These are phyloP conservation scores for Rhynchospora tenuis DNA, from an alignment of 176 grass and related monocot species.

Conservation along the genomic window DNA sequence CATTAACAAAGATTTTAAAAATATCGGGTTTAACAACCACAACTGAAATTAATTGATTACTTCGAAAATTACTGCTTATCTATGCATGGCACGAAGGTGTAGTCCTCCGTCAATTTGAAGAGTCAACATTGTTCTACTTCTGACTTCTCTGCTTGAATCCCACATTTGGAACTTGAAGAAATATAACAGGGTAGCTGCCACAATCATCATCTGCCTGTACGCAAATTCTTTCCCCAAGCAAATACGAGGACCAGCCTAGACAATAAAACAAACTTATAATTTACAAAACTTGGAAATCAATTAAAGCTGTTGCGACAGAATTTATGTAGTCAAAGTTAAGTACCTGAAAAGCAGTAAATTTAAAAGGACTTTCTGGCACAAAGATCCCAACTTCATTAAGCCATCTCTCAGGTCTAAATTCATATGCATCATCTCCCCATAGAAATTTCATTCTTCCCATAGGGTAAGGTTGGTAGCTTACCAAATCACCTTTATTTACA, in stretches of 20 bases:
- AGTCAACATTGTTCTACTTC: slow-evolving; percentile 36
- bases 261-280: neutral
- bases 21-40: no score
- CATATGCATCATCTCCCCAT: slow-evolving; percentile 64
- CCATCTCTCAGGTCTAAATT: slow-evolving; percentile 82
- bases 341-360: slow-evolving; percentile 85
- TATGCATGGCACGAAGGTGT: slow-evolving; percentile 25
- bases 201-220: slow-evolving; percentile 81
- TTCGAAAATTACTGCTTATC: slow-evolving; percentile 5
- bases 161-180: slow-evolving; percentile 59
- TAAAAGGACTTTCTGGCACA: slow-evolving; percentile 57
- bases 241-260: slow-evolving; percentile 62
- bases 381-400: slow-evolving; percentile 41
- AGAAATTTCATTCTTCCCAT: slow-evolving; percentile 85
- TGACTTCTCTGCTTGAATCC: slow-evolving; percentile 25
- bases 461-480: slow-evolving; percentile 67
- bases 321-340: neutral
- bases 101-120: slow-evolving; percentile 57
- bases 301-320: neutral
- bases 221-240: slow-evolving; percentile 92
- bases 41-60: neutral
- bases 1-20: neutral
- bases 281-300: neutral
- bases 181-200: slow-evolving; percentile 41
- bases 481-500: slow-evolving; percentile 58